Conservation (phyloP, 2,329 filamentous ascomycete species). For the Aschersonia sp. region DNA sequence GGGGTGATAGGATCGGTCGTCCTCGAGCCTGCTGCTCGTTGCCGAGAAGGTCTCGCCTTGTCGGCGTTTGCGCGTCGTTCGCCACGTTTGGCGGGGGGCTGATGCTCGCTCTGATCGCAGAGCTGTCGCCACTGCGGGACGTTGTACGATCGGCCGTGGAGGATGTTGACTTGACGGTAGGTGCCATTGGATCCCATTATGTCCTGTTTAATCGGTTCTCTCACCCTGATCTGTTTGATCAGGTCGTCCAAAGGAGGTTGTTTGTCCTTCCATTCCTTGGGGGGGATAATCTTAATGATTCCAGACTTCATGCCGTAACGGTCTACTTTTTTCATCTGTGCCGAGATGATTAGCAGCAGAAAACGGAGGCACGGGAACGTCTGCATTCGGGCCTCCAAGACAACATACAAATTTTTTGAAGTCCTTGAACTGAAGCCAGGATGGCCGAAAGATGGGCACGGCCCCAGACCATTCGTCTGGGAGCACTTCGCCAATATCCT, state of each 20-base stretch:
- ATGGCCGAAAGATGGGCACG: constrained; percentile 89
- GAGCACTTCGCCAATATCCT: constrained; percentile 62
- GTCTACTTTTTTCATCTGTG: constrained; percentile 66
- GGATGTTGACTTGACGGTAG: constrained; percentile 92
- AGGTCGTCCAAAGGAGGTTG: constrained; percentile 69
- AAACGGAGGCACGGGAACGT: neutral
- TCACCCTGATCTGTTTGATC: constrained; percentile 82
- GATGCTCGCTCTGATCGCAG: constrained; percentile 89
- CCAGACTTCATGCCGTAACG: constrained; percentile 94
- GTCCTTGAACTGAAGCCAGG: constrained; percentile 86
- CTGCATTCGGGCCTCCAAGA: neutral
- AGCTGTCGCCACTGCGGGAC: constrained; percentile 89
- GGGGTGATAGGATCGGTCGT: constrained; percentile 16
- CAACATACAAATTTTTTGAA: constrained; percentile 73
- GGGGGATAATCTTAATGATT: constrained; percentile 91
- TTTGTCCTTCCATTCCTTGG: constrained; percentile 78
- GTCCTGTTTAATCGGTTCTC: constrained; percentile 95
- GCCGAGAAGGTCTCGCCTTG: constrained; percentile 29
- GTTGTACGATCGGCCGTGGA: constrained; percentile 93
- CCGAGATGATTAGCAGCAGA: constrained; percentile 12
- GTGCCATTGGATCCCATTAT: constrained; percentile 93
- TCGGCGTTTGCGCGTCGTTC: constrained; percentile 54
- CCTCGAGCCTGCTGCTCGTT: constrained; percentile 20
- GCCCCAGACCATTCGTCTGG: constrained; percentile 85
- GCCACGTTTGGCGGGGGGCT: constrained; percentile 81